These are phyloP conservation scores for Furcasterigmium furcatum DNA, from an alignment of 2,329 filamentous ascomycete genomes.

Conservation along the genomic window DNA sequence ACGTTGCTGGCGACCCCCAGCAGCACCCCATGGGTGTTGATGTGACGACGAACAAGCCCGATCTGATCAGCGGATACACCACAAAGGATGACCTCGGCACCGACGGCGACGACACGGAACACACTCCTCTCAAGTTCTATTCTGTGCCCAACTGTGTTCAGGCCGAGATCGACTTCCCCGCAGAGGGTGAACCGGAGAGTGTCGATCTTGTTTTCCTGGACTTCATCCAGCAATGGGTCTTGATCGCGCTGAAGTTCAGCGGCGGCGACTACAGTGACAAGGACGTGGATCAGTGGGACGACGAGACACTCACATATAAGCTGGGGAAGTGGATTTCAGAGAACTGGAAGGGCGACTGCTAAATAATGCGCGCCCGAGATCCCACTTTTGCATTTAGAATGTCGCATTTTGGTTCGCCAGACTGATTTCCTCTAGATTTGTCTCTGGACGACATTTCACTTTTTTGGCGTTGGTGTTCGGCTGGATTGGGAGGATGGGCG, in stretches of 20 bases:
- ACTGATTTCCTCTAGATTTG: background rate
- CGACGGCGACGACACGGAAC: conserved; percentile 89
- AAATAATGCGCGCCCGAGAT: too few species aligned
- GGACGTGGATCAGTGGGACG: conserved; percentile 48
- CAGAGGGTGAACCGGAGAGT: conserved; percentile 54
- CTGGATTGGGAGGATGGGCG: too few species aligned
- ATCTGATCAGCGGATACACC: conserved; percentile 71
- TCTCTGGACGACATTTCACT: background rate
- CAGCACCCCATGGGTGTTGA: conserved; percentile 27
- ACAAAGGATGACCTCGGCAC: conserved; percentile 79
- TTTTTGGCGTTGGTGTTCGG: too few species aligned
- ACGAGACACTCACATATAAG: conserved; percentile 53
- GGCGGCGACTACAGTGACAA: conserved; percentile 46
- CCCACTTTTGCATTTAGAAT: too few species aligned
- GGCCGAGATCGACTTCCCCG: conserved; percentile 60
- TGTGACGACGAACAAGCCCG: conserved; percentile 25
- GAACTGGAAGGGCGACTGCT: conserved; percentile 54
- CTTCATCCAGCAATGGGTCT: conserved; percentile 81
- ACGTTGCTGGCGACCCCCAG: conserved; percentile 15
- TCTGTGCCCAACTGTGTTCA: conserved; percentile 81
- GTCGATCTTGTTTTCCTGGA: conserved; percentile 92
- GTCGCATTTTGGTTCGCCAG: too few species aligned
- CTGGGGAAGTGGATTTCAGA: conserved; percentile 55
- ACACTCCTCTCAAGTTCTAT: conserved; percentile 72
- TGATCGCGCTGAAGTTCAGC: conserved; percentile 66